A percentile compares a stretch with the other conserved stretches of the same genome.
These are phyloP conservation scores for Umbelopsis isabellina DNA, from an alignment of 192 early-diverging fungal genomes.

Conservation along the genomic window DNA sequence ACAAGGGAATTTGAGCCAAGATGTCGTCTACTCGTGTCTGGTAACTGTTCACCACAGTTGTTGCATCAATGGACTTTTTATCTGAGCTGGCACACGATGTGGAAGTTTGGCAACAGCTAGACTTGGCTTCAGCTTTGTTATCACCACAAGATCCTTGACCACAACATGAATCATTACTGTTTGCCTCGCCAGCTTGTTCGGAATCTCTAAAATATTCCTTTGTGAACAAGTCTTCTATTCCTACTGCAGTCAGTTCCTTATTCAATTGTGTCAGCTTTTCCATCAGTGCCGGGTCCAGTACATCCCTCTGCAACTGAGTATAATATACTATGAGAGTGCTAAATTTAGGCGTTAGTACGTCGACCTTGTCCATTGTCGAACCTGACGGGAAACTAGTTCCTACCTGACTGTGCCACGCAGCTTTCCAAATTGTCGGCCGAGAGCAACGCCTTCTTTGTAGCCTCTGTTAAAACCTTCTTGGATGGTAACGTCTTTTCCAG, in stretches of 20 bases:
- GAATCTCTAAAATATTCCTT: not conserved
- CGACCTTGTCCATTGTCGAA: too few species aligned
- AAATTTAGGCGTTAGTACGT: not conserved
- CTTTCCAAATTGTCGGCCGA: slow-evolving; percentile 54
- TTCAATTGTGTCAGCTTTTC: slow-evolving; percentile 4
- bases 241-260: not conserved
- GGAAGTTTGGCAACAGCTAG: not conserved
- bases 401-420: slow-evolving; percentile 60
- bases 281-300: not conserved
- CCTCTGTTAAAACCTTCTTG: slow-evolving; percentile 68
- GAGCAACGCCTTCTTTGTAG: slow-evolving; percentile 55
- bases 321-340: slow-evolving; percentile 11
- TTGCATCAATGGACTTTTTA: not conserved
- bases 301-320: slow-evolving; percentile 7
- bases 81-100: not conserved
- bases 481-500: slow-evolving; percentile 59
- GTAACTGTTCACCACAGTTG: not conserved
- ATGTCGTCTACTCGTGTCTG: slow-evolving; percentile 5
- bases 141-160: slow-evolving; percentile 1
- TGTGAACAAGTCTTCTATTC: slow-evolving; percentile 5
- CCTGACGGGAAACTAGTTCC: too few species aligned
- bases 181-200: not conserved
- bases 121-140: not conserved
- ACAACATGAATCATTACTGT: not conserved
- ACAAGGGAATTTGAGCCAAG: not conserved